Evolutionary conservation across 176 grass and related monocot species (phyloP).

Genomic region (Luzula sylvatica): DNA sequence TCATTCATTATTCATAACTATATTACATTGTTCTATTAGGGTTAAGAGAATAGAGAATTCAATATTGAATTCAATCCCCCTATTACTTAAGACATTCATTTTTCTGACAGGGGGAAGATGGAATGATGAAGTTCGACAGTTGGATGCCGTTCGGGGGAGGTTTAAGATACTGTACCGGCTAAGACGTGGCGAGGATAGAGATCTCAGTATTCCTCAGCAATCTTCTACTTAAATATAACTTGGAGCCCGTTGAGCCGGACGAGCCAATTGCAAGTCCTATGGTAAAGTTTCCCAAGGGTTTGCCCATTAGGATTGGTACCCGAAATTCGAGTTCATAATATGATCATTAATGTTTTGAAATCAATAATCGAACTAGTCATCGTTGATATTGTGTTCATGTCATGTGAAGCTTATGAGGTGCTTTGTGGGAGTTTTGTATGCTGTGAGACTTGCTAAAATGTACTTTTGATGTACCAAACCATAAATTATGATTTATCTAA

Average conservation of each 20-base stretch:
- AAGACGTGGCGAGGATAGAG: constrained; percentile 18
- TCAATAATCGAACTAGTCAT: too few relatives aligned
- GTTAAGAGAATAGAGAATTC: too few relatives aligned
- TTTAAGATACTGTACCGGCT: not conserved
- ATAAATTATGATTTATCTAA: too few relatives aligned
- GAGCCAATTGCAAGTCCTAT: not conserved
- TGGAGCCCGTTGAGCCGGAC: not conserved
- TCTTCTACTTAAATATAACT: constrained; percentile 15
- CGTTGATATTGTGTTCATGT: too few relatives aligned
- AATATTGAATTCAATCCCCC: too few relatives aligned
- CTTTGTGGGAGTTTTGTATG: too few relatives aligned
- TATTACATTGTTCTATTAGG: too few relatives aligned
- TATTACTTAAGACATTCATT: not conserved
- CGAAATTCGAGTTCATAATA: not conserved
- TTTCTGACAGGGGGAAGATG: not conserved
- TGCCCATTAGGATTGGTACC: not conserved
- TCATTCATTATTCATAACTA: not conserved
- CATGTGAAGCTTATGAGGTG: too few relatives aligned
- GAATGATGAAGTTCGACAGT: not conserved
- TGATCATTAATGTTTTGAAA: too few relatives aligned
- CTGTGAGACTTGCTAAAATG: too few relatives aligned
- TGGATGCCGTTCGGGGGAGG: constrained; percentile 14
- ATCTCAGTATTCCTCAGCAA: constrained; percentile 7
- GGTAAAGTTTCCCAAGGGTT: not conserved
- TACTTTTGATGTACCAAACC: too few relatives aligned